Percentiles rank a stretch among this genome's conserved stretches.
Conservation (phyloP, 768 basidiomycete species). For the Kwoniella shandongensis region DNA sequence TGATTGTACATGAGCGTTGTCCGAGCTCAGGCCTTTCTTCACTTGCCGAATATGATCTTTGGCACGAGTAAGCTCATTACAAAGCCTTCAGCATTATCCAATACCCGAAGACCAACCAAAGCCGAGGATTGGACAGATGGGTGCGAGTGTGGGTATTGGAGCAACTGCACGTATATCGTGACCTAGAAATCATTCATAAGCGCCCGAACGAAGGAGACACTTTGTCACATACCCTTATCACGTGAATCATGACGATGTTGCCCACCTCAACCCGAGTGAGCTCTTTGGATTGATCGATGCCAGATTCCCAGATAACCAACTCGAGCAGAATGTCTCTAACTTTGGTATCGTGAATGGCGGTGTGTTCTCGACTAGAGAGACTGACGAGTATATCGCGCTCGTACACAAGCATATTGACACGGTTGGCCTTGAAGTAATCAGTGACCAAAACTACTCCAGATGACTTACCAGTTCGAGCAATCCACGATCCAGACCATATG, state of each 20-base stretch:
- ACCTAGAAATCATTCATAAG: conserved; percentile 6
- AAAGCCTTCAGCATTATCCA: conserved; percentile 2
- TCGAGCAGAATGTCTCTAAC: conserved; percentile 22
- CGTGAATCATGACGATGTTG: conserved; percentile 16
- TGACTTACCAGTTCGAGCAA: conserved; percentile 24
- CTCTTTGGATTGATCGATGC: background rate
- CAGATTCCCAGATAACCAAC: conserved; percentile 21
- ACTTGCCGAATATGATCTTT: conserved; percentile 15
- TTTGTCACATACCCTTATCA: conserved; percentile 14
- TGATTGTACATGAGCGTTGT: no score
- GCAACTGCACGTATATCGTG: conserved; percentile 13
- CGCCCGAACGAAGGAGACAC: background rate
- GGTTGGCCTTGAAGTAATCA: conserved; percentile 14
- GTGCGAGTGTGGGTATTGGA: conserved; percentile 15
- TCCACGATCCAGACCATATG: conserved; percentile 22
- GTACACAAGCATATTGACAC: conserved; percentile 24
- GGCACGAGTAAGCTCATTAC: conserved; percentile 12
- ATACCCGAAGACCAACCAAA: background rate
- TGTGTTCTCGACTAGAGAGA: conserved; percentile 3
- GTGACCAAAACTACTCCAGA: background rate
- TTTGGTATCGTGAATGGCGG: conserved; percentile 12
- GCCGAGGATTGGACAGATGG: conserved; percentile 13
- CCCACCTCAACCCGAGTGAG: conserved; percentile 15
- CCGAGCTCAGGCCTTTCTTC: no score
- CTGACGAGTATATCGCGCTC: conserved; percentile 8